A percentile compares a stretch with the other conserved stretches of the same genome.
phyloP scores from a whole-genome alignment of 108 stramenopile genomes.

The Skeletonema marinoi region DNA sequence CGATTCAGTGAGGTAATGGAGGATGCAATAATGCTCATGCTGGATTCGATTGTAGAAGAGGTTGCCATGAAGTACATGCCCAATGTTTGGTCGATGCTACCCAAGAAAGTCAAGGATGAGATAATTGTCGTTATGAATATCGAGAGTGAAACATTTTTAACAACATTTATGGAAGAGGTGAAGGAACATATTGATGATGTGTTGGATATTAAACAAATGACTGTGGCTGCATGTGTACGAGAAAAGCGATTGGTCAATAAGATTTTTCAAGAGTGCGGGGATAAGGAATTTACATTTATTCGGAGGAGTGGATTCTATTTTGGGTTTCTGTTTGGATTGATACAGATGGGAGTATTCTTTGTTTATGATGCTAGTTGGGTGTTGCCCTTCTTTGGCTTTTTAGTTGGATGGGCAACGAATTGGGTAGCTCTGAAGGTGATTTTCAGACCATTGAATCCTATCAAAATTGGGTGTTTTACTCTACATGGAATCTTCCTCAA shows the following conservation, averaged over 20 bases:
- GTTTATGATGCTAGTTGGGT: conserved; percentile 81
- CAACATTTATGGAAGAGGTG: conserved; percentile 81
- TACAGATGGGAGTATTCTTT: conserved; percentile 84
- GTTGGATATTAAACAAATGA: conserved; percentile 91
- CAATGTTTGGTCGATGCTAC: conserved; percentile 69
- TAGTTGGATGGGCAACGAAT: conserved; percentile 87
- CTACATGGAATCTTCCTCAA: conserved; percentile 91
- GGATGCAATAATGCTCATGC: conserved; percentile 70
- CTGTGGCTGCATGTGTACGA: conserved; percentile 78
- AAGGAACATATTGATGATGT: conserved; percentile 82
- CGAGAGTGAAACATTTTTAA: conserved; percentile 69
- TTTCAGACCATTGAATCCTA: conserved; percentile 84
- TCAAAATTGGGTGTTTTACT: conserved; percentile 55
- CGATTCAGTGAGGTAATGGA: conserved; percentile 74
- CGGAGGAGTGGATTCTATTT: conserved; percentile 80
- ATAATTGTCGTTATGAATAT: conserved; percentile 73
- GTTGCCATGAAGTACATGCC: conserved; percentile 88
- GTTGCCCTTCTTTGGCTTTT: conserved; percentile 83
- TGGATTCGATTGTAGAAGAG: conserved; percentile 85
- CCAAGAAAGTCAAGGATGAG: conserved; percentile 81
- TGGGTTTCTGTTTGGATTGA: conserved; percentile 85
- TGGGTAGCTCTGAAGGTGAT: conserved; percentile 88
- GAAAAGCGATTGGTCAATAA: conserved; percentile 89
- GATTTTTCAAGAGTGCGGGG: conserved; percentile 93
- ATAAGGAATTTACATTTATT: conserved; percentile 79